phyloP scores from a whole-genome alignment of 306 rosid genomes.

The Ochetophila trinervis region DNA sequence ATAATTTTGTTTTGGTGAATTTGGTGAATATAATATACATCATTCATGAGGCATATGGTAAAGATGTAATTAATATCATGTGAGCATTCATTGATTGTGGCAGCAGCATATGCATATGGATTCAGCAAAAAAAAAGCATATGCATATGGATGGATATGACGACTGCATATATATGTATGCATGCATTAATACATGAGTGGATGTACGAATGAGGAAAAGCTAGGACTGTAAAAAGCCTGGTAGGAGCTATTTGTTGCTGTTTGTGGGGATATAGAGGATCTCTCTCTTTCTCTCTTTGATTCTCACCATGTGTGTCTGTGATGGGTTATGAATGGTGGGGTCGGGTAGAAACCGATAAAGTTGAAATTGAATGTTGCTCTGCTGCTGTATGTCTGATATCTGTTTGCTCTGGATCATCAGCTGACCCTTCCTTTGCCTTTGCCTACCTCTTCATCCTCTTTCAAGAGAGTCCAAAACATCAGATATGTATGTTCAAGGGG shows the following conservation, averaged over 20 bases:
- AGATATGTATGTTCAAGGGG: no score
- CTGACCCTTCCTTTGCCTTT: slow-evolving; percentile 7
- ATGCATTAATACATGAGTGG: slow-evolving; percentile 15
- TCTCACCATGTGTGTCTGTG: slow-evolving; percentile 1
- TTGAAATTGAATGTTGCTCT: slow-evolving; percentile 33
- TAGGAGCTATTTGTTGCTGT: slow-evolving; percentile 66
- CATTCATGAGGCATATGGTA: no score
- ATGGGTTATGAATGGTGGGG: slow-evolving; percentile 24
- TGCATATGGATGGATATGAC: not conserved
- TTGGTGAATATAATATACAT: no score
- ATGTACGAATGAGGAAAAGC: slow-evolving; percentile 48
- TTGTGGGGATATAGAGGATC: slow-evolving; percentile 69
- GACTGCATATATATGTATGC: not conserved
- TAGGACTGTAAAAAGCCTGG: slow-evolving; percentile 51
- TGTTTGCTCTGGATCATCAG: not conserved
- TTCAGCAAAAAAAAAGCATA: not conserved
- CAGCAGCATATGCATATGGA: no score
- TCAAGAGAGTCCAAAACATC: no score
- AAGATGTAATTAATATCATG: not conserved
- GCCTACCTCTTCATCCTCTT: not conserved
- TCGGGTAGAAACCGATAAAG: slow-evolving; percentile 57
- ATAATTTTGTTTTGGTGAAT: no score
- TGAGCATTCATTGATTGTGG: not conserved
- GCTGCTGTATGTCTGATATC: slow-evolving; percentile 20
- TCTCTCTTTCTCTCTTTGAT: slow-evolving; percentile 22